Percentiles rank a stretch among this genome's conserved stretches.
Evolutionary conservation across 2,329 filamentous ascomycete genomes (phyloP).

Genomic region (Fusarium camptoceras): DNA sequence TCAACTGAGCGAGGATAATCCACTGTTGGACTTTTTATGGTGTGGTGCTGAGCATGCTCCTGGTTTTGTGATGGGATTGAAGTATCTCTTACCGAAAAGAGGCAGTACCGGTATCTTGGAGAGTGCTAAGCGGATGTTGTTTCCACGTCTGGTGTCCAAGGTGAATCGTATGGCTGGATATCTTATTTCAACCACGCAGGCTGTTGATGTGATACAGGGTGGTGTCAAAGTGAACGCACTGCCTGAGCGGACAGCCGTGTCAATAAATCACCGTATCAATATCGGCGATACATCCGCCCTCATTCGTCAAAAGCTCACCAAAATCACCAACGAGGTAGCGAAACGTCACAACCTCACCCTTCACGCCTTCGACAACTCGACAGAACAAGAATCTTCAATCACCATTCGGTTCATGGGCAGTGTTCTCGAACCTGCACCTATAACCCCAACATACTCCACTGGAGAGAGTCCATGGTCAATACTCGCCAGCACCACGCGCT

Average conservation of each 20-base stretch:
- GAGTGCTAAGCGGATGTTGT: neutral
- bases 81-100: neutral
- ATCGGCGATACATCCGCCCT: neutral
- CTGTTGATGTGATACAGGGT: neutral
- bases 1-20: neutral
- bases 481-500: neutral
- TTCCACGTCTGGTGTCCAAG: neutral
- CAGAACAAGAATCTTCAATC: neutral
- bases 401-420: neutral
- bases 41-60: neutral
- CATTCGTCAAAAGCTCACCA: neutral
- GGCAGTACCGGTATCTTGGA: accelerated
- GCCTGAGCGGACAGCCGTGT: neutral
- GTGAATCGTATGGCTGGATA: neutral
- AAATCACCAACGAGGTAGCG: neutral
- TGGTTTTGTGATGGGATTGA: neutral
- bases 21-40: neutral
- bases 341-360: neutral
- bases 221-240: neutral
- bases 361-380: neutral
- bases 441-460: neutral
- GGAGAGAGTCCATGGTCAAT: neutral
- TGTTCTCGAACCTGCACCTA: neutral
- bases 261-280: neutral
- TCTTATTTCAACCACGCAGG: neutral